phyloP scores from a whole-genome alignment of 768 basidiomycete genomes.

The Leccinum uliginosum region DNA sequence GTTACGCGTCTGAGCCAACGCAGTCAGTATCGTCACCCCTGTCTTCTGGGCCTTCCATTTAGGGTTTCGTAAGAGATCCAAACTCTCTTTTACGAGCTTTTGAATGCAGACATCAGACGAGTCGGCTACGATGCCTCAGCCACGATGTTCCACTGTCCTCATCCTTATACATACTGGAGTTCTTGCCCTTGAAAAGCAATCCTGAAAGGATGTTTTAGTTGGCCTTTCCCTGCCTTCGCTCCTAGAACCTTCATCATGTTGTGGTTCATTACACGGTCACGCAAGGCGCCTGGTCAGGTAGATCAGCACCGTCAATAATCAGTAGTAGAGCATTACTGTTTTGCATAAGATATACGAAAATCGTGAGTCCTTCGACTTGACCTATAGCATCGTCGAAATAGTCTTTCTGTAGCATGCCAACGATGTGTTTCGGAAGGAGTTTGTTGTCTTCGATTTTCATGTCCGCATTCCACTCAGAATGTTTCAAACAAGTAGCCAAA shows the following conservation, averaged over 20 bases:
- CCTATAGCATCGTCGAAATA: constrained; percentile 25
- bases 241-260: constrained; percentile 16
- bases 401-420: constrained; percentile 20
- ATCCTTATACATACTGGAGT: constrained; percentile 2
- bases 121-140: not conserved
- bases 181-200: constrained; percentile 14
- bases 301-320: not conserved
- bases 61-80: not conserved
- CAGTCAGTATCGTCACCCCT: constrained; percentile 19
- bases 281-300: constrained; percentile 7
- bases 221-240: constrained; percentile 11
- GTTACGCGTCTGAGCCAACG: constrained; percentile 19
- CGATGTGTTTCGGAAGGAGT: constrained; percentile 6
- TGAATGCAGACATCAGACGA: not conserved
- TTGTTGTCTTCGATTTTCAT: constrained; percentile 10
- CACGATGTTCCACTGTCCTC: not conserved
- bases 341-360: constrained; percentile 19
- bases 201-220: constrained; percentile 19
- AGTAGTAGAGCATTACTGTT: constrained; percentile 7
- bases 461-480: constrained; percentile 9
- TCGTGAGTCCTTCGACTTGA: constrained; percentile 20
- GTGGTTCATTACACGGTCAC: constrained; percentile 8
- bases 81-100: constrained; percentile 10
- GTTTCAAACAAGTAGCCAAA: not conserved
- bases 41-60: constrained; percentile 21